These are phyloP conservation scores for Cinnamomum micranthum DNA, from an alignment of 164 flowering plant species.

Conservation along the genomic window DNA sequence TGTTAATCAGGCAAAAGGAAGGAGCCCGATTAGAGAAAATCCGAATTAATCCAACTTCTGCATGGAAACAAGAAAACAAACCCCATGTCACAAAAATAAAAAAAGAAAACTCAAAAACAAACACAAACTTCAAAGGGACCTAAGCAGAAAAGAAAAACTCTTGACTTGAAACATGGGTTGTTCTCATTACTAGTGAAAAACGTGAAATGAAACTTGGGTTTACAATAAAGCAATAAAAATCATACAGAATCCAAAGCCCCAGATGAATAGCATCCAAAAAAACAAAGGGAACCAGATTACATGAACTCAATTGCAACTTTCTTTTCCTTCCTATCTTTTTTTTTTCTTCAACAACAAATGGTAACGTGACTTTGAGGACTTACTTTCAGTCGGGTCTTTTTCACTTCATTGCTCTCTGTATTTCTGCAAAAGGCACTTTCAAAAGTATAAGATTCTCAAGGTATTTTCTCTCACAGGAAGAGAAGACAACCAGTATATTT, in stretches of 20 bases:
- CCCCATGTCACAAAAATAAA: not conserved
- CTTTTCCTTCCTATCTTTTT: not conserved
- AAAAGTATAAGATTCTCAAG: not conserved
- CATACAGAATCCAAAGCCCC: not conserved
- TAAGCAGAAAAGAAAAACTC: not conserved
- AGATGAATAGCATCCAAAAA: not conserved
- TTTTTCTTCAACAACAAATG: not conserved
- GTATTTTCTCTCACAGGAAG: not conserved
- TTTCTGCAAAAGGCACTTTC: not conserved
- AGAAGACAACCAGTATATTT: not conserved
- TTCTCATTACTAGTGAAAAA: not conserved
- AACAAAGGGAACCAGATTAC: not conserved
- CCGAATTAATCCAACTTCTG: slow-evolving; percentile 1
- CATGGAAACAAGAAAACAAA: not conserved
- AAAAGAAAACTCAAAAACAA: not conserved
- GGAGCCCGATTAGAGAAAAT: not conserved
- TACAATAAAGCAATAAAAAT: not conserved
- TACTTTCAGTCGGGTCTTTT: not conserved
- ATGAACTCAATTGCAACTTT: slow-evolving; percentile 1
- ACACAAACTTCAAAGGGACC: not conserved
- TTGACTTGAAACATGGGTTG: not conserved
- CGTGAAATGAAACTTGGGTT: not conserved
- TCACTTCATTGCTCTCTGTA: not conserved
- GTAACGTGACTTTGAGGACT: not conserved
- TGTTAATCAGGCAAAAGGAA: not conserved